Evolutionary conservation across 148 eudicot species (phyloP).

Genomic region (Chenopodium berlandieri): DNA sequence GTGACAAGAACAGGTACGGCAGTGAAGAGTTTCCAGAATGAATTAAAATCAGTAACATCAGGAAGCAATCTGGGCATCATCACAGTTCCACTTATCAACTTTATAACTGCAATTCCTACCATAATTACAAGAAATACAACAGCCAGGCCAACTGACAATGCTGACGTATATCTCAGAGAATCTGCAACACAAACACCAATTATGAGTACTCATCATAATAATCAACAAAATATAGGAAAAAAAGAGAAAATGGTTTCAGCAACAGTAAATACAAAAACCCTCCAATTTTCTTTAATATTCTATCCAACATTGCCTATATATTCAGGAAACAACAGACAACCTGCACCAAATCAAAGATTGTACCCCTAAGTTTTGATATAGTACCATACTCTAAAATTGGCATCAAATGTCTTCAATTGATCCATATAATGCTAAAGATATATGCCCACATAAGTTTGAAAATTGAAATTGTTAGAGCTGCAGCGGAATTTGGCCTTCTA

Average conservation of each 20-base stretch:
- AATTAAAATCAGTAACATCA: constrained; percentile 41
- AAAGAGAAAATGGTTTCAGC: neutral
- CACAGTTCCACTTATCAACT: constrained; percentile 45
- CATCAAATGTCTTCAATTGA: neutral
- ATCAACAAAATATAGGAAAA: neutral
- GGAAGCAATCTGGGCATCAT: constrained; percentile 58
- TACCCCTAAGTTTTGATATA: no score
- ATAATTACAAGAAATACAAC: constrained; percentile 61
- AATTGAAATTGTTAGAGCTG: no score
- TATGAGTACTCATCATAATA: neutral
- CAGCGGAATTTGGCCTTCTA: no score
- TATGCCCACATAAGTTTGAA: neutral
- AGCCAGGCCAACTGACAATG: constrained; percentile 66
- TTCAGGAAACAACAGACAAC: neutral
- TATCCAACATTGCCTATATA: neutral
- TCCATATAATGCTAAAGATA: neutral
- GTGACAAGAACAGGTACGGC: constrained; percentile 76
- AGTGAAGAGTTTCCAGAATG: constrained; percentile 71
- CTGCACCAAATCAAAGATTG: neutral
- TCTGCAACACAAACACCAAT: constrained; percentile 40
- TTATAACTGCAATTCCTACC: constrained; percentile 48
- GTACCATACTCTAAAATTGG: neutral
- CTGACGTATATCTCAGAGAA: constrained; percentile 65
- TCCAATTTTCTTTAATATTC: neutral
- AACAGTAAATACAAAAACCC: neutral